Evolutionary conservation across 148 eudicot genomes (phyloP), one percentile per base, ranked within the genome.

Genomic region (Rhododendron mucronatum): DNA sequence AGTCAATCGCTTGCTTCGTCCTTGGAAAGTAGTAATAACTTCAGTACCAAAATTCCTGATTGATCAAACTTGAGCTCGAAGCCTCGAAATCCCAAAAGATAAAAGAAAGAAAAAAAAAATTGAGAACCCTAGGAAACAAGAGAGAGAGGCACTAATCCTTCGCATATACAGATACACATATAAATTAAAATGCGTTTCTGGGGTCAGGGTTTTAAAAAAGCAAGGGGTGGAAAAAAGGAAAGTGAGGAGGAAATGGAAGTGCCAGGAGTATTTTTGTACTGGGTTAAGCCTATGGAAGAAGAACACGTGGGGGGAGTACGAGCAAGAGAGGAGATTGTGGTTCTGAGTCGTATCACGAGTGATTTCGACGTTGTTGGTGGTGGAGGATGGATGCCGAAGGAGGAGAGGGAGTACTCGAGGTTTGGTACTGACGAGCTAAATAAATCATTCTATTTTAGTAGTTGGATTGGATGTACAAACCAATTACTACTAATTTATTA

Each of bases 1-100:
- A n/a, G 12, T 39, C 51, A 28, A 67, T 51, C 26, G 67, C 41
- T 53, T 61, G 44, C 35, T 23, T 75, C 18, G 10, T 4, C 26
- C 39, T 41, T 0, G 73, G 73, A 65, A 65, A 65, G 35, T 53
- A 45, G 76, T 50, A 50, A 51, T 81, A 82, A 85, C 85, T 86
- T 86, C 65, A 67, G 55, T 5, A 48, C 16, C 75, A 82, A 82
- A 41, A 21, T 26, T 87, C 47, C 21, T 20, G 51, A 78, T 21
- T 78, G 28, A 23, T 78, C 45, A 84, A 86, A 82, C 85, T 88
- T 86, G 30, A 82, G 50, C 67, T 59, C 11, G 84, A 88, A 89
- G 88, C 82, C 88, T 85, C 69, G 28, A 12, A 88, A 80, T 83
- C 77, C 39, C 59, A 67, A 45, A 0, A 45, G 59, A 47, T 8